A percentile compares a stretch with the other conserved stretches of the same genome.
These are phyloP conservation scores for Piromyces finnis DNA, from an alignment of 192 early-diverging fungal genomes.

Conservation along the genomic window DNA sequence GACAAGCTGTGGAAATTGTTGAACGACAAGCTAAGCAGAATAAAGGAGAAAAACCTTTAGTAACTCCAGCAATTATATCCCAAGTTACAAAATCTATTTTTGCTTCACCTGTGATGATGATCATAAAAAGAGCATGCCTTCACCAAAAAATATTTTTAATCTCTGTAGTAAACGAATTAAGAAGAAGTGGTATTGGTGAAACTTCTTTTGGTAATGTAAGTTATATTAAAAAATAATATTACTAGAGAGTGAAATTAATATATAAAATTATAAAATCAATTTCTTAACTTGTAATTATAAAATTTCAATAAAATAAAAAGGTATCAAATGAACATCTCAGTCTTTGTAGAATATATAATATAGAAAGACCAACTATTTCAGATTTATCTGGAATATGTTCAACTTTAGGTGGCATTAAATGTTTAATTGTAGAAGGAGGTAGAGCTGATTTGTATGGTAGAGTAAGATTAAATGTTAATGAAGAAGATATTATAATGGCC, in stretches of 20 bases:
- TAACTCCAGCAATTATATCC: constrained; percentile 52
- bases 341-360: constrained; percentile 42
- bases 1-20: constrained; percentile 9
- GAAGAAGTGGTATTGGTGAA: constrained; percentile 50
- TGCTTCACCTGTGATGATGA: constrained; percentile 49
- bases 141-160: constrained; percentile 81
- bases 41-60: constrained; percentile 12
- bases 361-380: constrained; percentile 33
- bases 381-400: constrained; percentile 45
- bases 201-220: constrained; percentile 51
- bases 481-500: constrained; percentile 65
- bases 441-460: constrained; percentile 35
- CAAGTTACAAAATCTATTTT: constrained; percentile 78
- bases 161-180: constrained; percentile 34
- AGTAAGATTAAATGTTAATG: constrained; percentile 48
- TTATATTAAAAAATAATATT: no score
- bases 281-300: no score
- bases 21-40: constrained; percentile 3
- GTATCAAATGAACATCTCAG: constrained; percentile 39
- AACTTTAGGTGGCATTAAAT: constrained; percentile 34
- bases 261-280: no score
- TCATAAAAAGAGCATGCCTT: constrained; percentile 48
- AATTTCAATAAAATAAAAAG: no score
- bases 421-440: constrained; percentile 41
- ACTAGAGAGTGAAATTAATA: no score